Evolutionary conservation across 2,329 filamentous ascomycete species (phyloP).

Genomic region (Cytospora piceicola): DNA sequence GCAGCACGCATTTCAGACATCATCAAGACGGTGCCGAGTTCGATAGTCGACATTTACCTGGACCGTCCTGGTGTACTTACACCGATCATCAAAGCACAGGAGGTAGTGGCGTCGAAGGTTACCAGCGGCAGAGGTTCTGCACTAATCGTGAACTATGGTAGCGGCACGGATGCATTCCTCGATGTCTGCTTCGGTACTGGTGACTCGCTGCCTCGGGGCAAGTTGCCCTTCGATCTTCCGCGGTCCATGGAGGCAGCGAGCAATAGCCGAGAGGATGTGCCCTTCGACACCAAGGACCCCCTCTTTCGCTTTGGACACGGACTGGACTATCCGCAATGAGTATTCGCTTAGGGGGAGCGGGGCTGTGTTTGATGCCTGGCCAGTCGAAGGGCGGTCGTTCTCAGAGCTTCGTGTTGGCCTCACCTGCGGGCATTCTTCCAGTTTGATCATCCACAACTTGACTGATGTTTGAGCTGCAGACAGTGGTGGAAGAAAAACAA

Average conservation of each 20-base stretch:
- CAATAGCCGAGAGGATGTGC: constrained; percentile 35
- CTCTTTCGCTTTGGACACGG: constrained; percentile 36
- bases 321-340: constrained; percentile 27
- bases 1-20: constrained; percentile 41
- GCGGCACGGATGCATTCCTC: constrained; percentile 46
- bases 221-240: constrained; percentile 51
- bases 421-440: too few species aligned
- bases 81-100: constrained; percentile 42
- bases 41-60: constrained; percentile 49
- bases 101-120: not conserved
- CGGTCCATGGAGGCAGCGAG: constrained; percentile 46
- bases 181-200: constrained; percentile 46
- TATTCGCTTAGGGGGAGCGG: not conserved
- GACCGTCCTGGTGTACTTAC: constrained; percentile 49
- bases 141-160: constrained; percentile 46
- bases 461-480: not conserved
- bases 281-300: constrained; percentile 35
- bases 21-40: constrained; percentile 44
- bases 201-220: constrained; percentile 41
- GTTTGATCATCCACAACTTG: not conserved
- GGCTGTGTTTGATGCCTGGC: not conserved
- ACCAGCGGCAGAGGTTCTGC: constrained; percentile 36
- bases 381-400: not conserved
- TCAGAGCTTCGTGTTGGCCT: not conserved
- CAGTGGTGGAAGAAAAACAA: not conserved